Conservation (phyloP, 2,329 filamentous ascomycete species). For the Penicillium glabrum region DNA sequence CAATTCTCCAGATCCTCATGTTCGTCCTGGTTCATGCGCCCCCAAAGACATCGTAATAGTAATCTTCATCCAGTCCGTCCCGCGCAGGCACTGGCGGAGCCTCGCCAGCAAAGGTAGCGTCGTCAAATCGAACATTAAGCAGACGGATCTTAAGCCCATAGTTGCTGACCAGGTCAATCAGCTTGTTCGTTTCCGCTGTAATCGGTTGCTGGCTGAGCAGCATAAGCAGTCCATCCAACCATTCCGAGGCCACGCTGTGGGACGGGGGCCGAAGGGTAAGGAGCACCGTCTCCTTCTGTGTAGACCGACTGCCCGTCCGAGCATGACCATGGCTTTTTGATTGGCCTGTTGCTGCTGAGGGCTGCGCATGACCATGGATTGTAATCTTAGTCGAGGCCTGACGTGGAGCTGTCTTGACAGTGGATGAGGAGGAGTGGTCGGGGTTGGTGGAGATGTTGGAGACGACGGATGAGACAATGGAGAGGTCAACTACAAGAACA, state of each 20-base stretch:
- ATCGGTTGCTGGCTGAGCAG: slow-evolving; percentile 92
- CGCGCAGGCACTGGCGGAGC: slow-evolving; percentile 76
- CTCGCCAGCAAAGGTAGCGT: slow-evolving; percentile 67
- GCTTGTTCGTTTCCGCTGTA: slow-evolving; percentile 90
- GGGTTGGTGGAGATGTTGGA: slow-evolving; percentile 79
- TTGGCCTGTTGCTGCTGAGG: slow-evolving; percentile 30
- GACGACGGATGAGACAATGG: slow-evolving; percentile 85
- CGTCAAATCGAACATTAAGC: slow-evolving; percentile 86
- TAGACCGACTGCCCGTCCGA: slow-evolving; percentile 34
- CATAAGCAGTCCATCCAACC: slow-evolving; percentile 95
- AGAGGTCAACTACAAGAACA: slow-evolving; percentile 67
- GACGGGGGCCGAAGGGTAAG: slow-evolving; percentile 80
- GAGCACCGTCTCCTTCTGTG: slow-evolving; percentile 67
- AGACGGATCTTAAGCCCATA: slow-evolving; percentile 92
- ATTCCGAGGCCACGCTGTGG: slow-evolving; percentile 86
- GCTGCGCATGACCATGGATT: slow-evolving; percentile 69
- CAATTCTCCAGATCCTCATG: neutral
- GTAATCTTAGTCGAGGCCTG: slow-evolving; percentile 76
- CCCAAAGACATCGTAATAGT: slow-evolving; percentile 77
- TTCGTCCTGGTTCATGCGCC: slow-evolving; percentile 24
- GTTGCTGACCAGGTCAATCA: slow-evolving; percentile 80
- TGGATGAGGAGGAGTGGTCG: slow-evolving; percentile 49
- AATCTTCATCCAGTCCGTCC: slow-evolving; percentile 86
- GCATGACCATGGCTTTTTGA: slow-evolving; percentile 35
- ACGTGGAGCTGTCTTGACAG: slow-evolving; percentile 45